Percentiles rank a stretch among this genome's conserved stretches.
phyloP scores from a whole-genome alignment of 2,329 filamentous ascomycete genomes.

The Nemania diffusa region DNA sequence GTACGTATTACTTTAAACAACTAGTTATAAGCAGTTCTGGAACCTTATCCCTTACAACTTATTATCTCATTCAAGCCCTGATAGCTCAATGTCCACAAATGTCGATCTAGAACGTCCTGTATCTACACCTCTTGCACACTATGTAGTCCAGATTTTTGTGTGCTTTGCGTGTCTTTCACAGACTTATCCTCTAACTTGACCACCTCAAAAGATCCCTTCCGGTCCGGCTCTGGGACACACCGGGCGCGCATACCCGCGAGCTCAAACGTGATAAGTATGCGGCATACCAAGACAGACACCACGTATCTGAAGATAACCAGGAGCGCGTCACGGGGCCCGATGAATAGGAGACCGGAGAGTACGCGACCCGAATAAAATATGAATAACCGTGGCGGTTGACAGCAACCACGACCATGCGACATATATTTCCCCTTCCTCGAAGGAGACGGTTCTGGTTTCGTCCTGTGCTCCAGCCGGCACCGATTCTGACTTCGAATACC shows the following conservation, averaged over 20 bases:
- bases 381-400: slow-evolving; percentile 38
- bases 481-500: slow-evolving; percentile 24
- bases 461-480: slow-evolving; percentile 25
- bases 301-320: slow-evolving; percentile 42
- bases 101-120: background rate
- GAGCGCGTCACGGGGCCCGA: slow-evolving; percentile 41
- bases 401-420: slow-evolving; percentile 40
- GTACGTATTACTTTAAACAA: background rate
- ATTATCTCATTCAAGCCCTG: background rate
- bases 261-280: slow-evolving; percentile 45
- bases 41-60: background rate
- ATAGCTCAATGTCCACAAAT: background rate
- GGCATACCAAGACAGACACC: slow-evolving; percentile 40
- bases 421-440: slow-evolving; percentile 26
- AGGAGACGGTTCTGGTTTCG: slow-evolving; percentile 13
- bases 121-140: background rate
- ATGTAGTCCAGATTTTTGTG: background rate
- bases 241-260: slow-evolving; percentile 38
- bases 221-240: slow-evolving; percentile 8
- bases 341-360: slow-evolving; percentile 44
- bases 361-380: slow-evolving; percentile 46
- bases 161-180: background rate
- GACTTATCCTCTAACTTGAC: background rate
- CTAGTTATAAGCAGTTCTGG: background rate
- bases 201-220: background rate